Evolutionary conservation across 805 yeast genomes (phyloP), one percentile per base, ranked within the genome.

Genomic region (Lachancea kluyveri): DNA sequence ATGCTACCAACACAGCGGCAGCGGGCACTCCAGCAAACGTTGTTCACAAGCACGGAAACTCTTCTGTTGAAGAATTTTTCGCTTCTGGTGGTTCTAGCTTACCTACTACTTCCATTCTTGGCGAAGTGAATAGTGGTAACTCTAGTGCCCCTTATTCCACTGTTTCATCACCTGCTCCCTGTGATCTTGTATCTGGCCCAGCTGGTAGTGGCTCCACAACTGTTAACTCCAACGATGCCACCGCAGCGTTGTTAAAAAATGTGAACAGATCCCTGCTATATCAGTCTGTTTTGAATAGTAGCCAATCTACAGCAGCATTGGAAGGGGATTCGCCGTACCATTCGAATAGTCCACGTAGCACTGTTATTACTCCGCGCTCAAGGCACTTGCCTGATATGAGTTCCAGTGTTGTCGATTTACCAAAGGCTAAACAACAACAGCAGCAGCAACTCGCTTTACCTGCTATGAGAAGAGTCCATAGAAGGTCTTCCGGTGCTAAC

Each of bases 11-110:
- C 32, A 17, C 41, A 4, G 35, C 31, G 5, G 31, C 26, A 5
- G 26, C 43, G 1, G 40, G 41, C 4, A 42, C 48, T 21, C 50
- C 50, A n/a, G 45, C 47, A 22, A 36, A 52, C 31, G 35, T 54
- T 6, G 36, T 33, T 22, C 39, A 42, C 34, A 33, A 46, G 32
- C 51, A 54, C n/a, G 33, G 39, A 17, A 41, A 43, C n/a, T 53
- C 58, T 8, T 65, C 79, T 1, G 72, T 70, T 2, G 74, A 73
- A 42, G 77, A 72, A 26, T 73, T 74, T 45, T 74, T 76, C 46
- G 64, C 64, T 35, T 54, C 59, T 30, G 29, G 31, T 4, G 36
- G 34, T 15, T 26, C 27, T 18, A 34, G 31, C 6, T 31, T 28
- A 10, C 25, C 39, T 18, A 24, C 28, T 17, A 23, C 26, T 11